phyloP scores from a whole-genome alignment of 176 grass and related monocot genomes.

The Eleusine coracana region DNA sequence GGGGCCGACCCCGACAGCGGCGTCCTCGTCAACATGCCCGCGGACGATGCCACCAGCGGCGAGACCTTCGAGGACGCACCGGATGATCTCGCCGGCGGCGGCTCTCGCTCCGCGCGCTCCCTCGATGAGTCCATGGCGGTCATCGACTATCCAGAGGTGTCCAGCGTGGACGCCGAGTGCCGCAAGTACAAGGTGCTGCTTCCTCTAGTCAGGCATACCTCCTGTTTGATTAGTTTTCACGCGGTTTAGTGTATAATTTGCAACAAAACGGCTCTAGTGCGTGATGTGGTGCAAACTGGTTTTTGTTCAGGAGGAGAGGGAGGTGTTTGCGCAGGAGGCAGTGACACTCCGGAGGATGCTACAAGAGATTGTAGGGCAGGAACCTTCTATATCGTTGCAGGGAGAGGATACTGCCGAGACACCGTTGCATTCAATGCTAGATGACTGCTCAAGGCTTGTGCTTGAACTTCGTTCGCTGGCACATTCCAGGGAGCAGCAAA shows the following conservation, averaged over 20 bases:
- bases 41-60: constrained; percentile 67
- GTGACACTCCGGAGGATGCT: constrained; percentile 60
- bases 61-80: constrained; percentile 92
- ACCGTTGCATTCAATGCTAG: constrained; percentile 66
- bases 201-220: not conserved
- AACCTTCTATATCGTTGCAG: constrained; percentile 28
- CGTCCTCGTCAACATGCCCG: constrained; percentile 71
- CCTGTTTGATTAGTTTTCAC: not conserved
- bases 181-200: constrained; percentile 74
- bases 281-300: constrained; percentile 17
- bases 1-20: constrained; percentile 62
- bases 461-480: constrained; percentile 58
- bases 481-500: constrained; percentile 64
- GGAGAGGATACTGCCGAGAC: constrained; percentile 49
- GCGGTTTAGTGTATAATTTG: not conserved
- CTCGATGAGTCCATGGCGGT: constrained; percentile 83
- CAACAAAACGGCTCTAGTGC: not conserved
- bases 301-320: constrained; percentile 89
- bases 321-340: constrained; percentile 64
- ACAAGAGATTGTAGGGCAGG: constrained; percentile 49
- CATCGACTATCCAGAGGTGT: constrained; percentile 70
- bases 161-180: constrained; percentile 56
- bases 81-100: constrained; percentile 49
- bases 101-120: constrained; percentile 45
- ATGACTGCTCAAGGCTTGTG: constrained; percentile 77